Conservation (phyloP, 2,329 filamentous ascomycete genomes). For the Furcasterigmium furcatum region DNA sequence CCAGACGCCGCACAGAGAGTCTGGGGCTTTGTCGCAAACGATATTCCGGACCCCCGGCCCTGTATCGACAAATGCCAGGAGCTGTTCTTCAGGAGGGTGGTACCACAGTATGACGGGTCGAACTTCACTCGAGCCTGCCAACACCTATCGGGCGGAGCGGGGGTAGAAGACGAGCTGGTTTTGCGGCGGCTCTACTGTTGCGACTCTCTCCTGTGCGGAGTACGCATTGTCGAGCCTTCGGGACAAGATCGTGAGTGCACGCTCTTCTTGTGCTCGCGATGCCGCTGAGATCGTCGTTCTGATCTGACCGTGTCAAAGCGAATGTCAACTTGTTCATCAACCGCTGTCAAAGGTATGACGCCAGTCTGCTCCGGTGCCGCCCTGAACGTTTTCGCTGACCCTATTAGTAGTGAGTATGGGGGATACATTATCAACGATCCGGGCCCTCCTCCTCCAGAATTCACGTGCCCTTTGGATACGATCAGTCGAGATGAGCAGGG, state of each 20-base stretch:
- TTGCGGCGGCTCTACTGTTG: slow-evolving; percentile 50
- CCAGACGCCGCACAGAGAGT: not conserved
- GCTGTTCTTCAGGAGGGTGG: slow-evolving; percentile 24
- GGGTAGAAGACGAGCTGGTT: slow-evolving; percentile 18
- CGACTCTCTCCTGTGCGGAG: slow-evolving; percentile 46
- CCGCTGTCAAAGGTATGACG: slow-evolving; percentile 44
- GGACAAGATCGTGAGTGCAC: slow-evolving; percentile 42
- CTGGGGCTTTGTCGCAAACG: slow-evolving; percentile 24
- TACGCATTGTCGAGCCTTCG: slow-evolving; percentile 27
- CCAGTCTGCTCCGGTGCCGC: not conserved
- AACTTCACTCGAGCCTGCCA: slow-evolving; percentile 25
- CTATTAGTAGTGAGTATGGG: not conserved
- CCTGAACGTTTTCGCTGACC: slow-evolving; percentile 3
- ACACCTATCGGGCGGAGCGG: slow-evolving; percentile 19
- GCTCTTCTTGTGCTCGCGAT: slow-evolving; percentile 6
- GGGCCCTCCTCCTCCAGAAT: slow-evolving; percentile 26
- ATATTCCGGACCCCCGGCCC: slow-evolving; percentile 23
- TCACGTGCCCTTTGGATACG: slow-evolving; percentile 18
- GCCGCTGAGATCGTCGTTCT: not conserved
- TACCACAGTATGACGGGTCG: slow-evolving; percentile 21
- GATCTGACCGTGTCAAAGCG: slow-evolving; percentile 30
- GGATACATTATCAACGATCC: slow-evolving; percentile 23
- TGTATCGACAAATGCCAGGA: slow-evolving; percentile 30
- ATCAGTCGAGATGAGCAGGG: slow-evolving; percentile 1
- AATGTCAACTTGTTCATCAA: slow-evolving; percentile 50